phyloP scores from a whole-genome alignment of 495 filamentous ascomycete species.

The Glonium stellatum region DNA sequence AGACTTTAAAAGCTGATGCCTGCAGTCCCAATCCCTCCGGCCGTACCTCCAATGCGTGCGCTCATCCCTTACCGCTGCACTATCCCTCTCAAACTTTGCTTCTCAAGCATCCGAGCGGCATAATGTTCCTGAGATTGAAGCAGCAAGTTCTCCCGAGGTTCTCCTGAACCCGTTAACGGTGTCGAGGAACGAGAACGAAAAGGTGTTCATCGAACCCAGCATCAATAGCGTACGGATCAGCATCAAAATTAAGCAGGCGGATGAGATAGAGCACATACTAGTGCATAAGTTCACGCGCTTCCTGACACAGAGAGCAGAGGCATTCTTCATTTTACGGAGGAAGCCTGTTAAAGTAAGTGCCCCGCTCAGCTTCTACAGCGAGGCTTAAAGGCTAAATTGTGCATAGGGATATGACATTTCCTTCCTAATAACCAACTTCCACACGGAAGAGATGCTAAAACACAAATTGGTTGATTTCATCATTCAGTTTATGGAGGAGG shows the following conservation, averaged over 20 bases:
- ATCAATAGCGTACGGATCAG: conserved; percentile 93
- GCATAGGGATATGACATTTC: conserved; percentile 93
- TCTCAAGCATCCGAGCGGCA: conserved; percentile 93
- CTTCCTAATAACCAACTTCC: conserved; percentile 96
- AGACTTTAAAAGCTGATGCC: conserved; percentile 23
- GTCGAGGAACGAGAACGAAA: conserved; percentile 90
- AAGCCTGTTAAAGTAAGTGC: conserved; percentile 81
- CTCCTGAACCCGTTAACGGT: conserved; percentile 86
- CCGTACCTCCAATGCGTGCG: conserved; percentile 96
- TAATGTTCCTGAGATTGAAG: conserved; percentile 97
- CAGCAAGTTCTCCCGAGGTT: conserved; percentile 83
- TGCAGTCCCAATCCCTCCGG: conserved; percentile 91
- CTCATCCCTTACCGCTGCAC: conserved; percentile 85
- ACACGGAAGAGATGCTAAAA: conserved; percentile 96
- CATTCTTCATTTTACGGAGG: conserved; percentile 91
- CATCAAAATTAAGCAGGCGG: conserved; percentile 98
- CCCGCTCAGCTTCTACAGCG: neutral
- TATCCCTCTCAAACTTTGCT: conserved; percentile 94
- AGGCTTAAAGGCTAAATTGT: conserved; percentile 6
- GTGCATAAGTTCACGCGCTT: conserved; percentile 98
- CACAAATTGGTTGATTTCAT: conserved; percentile 98
- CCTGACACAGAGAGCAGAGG: conserved; percentile 89
- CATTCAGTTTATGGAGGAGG: conserved; percentile 98
- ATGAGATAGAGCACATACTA: conserved; percentile 95
- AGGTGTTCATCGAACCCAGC: conserved; percentile 86